phyloP scores from a whole-genome alignment of 1,139 yeast genomes.

The Pneumocystis jirovecii region DNA sequence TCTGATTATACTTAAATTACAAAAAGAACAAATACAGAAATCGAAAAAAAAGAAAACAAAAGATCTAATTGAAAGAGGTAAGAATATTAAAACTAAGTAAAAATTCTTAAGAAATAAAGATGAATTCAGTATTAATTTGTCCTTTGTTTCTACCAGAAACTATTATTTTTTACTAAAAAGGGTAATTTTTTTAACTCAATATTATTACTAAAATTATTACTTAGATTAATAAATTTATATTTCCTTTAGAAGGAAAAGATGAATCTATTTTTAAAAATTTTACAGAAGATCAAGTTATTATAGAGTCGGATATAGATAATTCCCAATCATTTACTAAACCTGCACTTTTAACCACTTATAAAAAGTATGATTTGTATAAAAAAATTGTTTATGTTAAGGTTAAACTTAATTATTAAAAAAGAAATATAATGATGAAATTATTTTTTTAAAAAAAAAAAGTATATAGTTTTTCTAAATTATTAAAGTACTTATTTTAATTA shows the following conservation, averaged over 20 bases:
- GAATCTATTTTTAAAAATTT: not conserved
- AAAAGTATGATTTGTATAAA: not conserved
- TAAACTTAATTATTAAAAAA: not conserved
- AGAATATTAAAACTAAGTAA: not conserved
- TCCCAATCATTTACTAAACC: not conserved
- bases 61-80: constrained; percentile 6
- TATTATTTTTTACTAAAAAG: not conserved
- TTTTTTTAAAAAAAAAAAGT: not conserved
- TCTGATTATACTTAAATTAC: constrained; percentile 5
- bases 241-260: not conserved
- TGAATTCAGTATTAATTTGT: constrained; percentile 6
- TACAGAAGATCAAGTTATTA: not conserved
- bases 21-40: constrained; percentile 6
- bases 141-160: not conserved
- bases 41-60: not conserved
- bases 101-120: not conserved
- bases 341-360: not conserved
- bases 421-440: not conserved
- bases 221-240: not conserved
- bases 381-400: not conserved
- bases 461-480: too few species aligned
- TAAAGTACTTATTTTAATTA: not conserved
- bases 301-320: not conserved
- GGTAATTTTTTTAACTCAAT: not conserved
- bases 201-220: not conserved